Conservation (phyloP, 2,329 filamentous ascomycete species). For the Fusarium luffae region DNA sequence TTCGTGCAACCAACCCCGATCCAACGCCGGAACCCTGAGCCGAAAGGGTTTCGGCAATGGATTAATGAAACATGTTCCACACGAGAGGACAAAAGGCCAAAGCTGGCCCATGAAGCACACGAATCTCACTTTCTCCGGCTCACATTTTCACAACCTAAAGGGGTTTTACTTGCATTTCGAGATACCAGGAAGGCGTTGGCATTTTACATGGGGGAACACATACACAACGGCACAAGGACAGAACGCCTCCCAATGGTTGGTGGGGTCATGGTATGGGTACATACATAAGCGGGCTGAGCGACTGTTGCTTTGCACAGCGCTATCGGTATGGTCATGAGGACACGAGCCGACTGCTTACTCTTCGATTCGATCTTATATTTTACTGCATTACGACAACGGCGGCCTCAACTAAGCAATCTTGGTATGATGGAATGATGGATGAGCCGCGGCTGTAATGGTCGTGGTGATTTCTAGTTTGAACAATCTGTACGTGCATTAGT, state of each 20-base stretch:
- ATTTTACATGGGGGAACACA: constrained; percentile 41
- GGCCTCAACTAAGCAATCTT: constrained; percentile 9
- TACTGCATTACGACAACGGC: constrained; percentile 34
- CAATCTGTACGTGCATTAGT: constrained; percentile 10
- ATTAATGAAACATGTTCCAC: constrained; percentile 28
- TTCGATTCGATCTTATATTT: constrained; percentile 39
- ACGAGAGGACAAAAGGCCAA: constrained; percentile 41
- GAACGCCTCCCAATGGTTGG: constrained; percentile 23
- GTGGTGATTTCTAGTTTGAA: constrained; percentile 7
- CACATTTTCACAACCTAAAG: constrained; percentile 39
- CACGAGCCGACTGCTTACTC: constrained; percentile 32
- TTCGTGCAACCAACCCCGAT: constrained; percentile 73
- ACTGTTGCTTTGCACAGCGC: constrained; percentile 29
- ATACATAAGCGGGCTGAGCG: constrained; percentile 30
- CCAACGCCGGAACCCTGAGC: constrained; percentile 49
- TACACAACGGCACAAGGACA: constrained; percentile 37
- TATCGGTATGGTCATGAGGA: constrained; percentile 37
- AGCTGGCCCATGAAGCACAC: constrained; percentile 49
- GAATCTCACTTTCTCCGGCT: constrained; percentile 44
- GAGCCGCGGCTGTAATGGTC: background rate
- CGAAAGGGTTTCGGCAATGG: constrained; percentile 6
- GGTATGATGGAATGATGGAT: background rate
- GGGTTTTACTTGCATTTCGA: constrained; percentile 50
- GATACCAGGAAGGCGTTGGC: constrained; percentile 55
- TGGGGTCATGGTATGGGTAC: constrained; percentile 35